phyloP scores from a whole-genome alignment of 139 green algal genomes.

The Picochlorum sp. region DNA sequence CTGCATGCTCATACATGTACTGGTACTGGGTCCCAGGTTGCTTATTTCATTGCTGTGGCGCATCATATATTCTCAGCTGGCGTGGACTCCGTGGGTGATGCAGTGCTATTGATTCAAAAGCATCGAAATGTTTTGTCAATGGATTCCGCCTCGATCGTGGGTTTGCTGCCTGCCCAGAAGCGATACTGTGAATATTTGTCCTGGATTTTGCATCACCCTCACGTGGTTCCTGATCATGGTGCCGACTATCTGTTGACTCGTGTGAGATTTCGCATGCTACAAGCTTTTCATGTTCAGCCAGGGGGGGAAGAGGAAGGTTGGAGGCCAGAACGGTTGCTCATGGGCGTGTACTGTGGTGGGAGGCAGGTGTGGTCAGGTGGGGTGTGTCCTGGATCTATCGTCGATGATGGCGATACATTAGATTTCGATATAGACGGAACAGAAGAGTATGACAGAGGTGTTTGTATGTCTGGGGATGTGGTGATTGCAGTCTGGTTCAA shows the following conservation, averaged over 20 bases:
- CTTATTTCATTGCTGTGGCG: constrained; percentile 23
- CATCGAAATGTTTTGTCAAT: constrained; percentile 6
- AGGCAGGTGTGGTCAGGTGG: constrained; percentile 21
- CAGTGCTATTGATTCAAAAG: constrained; percentile 12
- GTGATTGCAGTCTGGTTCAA: constrained; percentile 38
- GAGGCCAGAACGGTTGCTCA: constrained; percentile 6
- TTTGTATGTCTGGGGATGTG: constrained; percentile 26
- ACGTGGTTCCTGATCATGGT: constrained; percentile 11
- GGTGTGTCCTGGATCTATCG: constrained; percentile 2
- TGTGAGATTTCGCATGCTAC: constrained; percentile 13
- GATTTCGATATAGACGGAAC: constrained; percentile 14
- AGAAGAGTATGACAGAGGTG: not conserved
- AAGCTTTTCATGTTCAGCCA: constrained; percentile 7
- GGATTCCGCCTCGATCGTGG: not conserved
- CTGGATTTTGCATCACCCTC: constrained; percentile 18
- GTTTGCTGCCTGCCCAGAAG: constrained; percentile 20
- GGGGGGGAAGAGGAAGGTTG: not conserved
- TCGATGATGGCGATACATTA: constrained; percentile 4
- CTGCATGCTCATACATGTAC: constrained; percentile 30
- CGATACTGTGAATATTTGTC: constrained; percentile 23
- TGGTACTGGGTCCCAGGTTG: constrained; percentile 13
- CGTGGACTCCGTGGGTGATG: constrained; percentile 17
- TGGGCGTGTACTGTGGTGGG: constrained; percentile 26
- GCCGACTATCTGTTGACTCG: not conserved
- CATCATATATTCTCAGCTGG: constrained; percentile 27